Evolutionary conservation across 2,329 filamentous ascomycete genomes (phyloP), one percentile per base, ranked within the genome.

Genomic region (Aspergillus sp.): DNA sequence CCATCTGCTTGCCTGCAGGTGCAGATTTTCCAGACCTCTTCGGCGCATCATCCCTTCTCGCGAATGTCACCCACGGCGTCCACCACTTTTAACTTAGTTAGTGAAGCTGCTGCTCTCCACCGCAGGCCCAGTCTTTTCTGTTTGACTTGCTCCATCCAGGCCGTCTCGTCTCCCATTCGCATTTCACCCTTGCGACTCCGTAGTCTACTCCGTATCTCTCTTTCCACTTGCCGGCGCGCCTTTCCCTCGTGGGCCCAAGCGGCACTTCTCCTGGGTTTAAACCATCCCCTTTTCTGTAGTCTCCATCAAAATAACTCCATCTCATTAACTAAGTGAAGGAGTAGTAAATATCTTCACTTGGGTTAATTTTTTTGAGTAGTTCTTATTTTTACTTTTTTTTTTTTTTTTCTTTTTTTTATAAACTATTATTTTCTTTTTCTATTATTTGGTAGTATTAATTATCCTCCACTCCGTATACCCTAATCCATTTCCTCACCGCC

Each of bases 191-290:
- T 5, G 10, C 39, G 25, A 27, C 25, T 27, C 25, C 23, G 6
- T 23, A 23, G 23, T 23, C 23, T 23, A 23, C 23, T 23, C 23
- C 25, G 25, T 27, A 27, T 10, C 8, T 44, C 41, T 42, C 27
- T 25, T 25, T 25, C 57, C 48, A 47, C 58, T 39, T 47, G 51
- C 52, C 48, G 51, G 58, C 30, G 57, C 59, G 57, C 10, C 23
- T 49, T 58, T 60, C 49, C 62, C 57, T 62, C 62, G 57, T 64
- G 62, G 62, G 62, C 50, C 62, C 57, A 62, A 62, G 60, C 60
- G 60, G 57, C 44, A 60, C 53, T 62, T 59, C 59, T 62, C 59
- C 57, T 61, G 50, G 44, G 21, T 30, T 54, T 41, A 19, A 30
- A 47, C 19, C 27, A 48, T 55, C 54, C 54, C 54, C 54, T 48